Evolutionary conservation across 2,329 filamentous ascomycete genomes (phyloP).

Genomic region (Pseudogymnoascus sp.): DNA sequence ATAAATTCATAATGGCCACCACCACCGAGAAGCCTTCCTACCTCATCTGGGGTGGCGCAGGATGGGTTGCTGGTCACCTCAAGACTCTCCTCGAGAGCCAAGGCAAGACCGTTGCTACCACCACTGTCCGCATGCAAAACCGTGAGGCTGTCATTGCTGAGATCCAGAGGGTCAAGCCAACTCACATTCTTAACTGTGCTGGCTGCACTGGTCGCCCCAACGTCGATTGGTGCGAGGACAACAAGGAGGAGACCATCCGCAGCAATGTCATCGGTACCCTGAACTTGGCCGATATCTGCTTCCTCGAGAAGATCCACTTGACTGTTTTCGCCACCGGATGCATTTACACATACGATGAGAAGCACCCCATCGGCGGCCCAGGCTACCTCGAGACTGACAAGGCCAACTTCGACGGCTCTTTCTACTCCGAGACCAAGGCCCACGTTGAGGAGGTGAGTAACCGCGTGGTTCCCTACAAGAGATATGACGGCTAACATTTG

Average conservation of each 20-base stretch:
- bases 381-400: conserved; percentile 54
- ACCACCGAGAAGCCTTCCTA: conserved; percentile 33
- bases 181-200: conserved; percentile 58
- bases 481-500: background rate
- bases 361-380: conserved; percentile 49
- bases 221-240: conserved; percentile 63
- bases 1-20: background rate
- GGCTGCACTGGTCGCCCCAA: conserved; percentile 60
- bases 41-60: conserved; percentile 56
- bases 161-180: conserved; percentile 51
- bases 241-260: conserved; percentile 58
- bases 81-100: conserved; percentile 48
- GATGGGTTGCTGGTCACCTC: conserved; percentile 56
- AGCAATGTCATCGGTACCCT: conserved; percentile 59
- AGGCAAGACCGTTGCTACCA: conserved; percentile 52
- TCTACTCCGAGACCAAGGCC: conserved; percentile 60
- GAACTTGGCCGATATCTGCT: conserved; percentile 55
- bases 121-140: conserved; percentile 58
- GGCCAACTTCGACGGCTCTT: conserved; percentile 58
- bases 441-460: conserved; percentile 51
- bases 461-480: background rate
- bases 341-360: conserved; percentile 55
- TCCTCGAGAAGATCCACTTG: conserved; percentile 48
- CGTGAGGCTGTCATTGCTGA: conserved; percentile 46
- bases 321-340: conserved; percentile 62